These are phyloP conservation scores for Sporothrix humicola DNA, from an alignment of 2,329 filamentous ascomycete species.

Conservation along the genomic window DNA sequence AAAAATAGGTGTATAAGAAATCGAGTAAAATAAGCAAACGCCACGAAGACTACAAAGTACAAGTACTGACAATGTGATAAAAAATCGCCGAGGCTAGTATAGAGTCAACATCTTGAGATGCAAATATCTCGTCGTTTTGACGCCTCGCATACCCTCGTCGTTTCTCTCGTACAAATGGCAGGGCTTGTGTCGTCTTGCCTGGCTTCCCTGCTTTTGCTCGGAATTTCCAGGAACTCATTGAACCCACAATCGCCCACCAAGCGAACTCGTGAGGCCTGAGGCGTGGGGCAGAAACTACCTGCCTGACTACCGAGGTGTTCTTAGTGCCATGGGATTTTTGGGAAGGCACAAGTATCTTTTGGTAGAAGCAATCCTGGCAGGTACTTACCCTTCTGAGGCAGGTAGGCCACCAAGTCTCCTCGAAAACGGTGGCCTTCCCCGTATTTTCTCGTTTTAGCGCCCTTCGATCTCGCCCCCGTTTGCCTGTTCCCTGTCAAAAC, in stretches of 20 bases:
- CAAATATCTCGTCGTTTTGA: background rate
- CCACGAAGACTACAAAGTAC: no score
- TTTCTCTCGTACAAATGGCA: slow-evolving; percentile 14
- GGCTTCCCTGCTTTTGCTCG: slow-evolving; percentile 3
- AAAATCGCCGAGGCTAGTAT: background rate
- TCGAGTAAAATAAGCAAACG: background rate
- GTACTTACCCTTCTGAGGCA: background rate
- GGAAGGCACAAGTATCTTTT: background rate
- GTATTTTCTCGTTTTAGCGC: slow-evolving; percentile 5
- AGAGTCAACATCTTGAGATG: background rate
- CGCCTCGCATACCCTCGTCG: background rate
- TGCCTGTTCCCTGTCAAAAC: slow-evolving; percentile 19
- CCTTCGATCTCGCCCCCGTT: background rate
- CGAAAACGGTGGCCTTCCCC: slow-evolving; percentile 21
- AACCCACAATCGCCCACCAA: slow-evolving; percentile 11
- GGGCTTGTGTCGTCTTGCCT: background rate
- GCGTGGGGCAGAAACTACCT: background rate
- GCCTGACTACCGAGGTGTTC: slow-evolving; percentile 5
- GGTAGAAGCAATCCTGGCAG: background rate
- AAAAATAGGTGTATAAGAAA: background rate
- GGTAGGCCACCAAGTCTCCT: background rate
- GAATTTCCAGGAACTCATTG: slow-evolving; percentile 8
- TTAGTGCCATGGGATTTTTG: background rate
- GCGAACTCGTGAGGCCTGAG: background rate
- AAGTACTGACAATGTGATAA: background rate